These are phyloP conservation scores for Aegilops sharonensis DNA, from an alignment of 176 grass and related monocot species.

Conservation along the genomic window DNA sequence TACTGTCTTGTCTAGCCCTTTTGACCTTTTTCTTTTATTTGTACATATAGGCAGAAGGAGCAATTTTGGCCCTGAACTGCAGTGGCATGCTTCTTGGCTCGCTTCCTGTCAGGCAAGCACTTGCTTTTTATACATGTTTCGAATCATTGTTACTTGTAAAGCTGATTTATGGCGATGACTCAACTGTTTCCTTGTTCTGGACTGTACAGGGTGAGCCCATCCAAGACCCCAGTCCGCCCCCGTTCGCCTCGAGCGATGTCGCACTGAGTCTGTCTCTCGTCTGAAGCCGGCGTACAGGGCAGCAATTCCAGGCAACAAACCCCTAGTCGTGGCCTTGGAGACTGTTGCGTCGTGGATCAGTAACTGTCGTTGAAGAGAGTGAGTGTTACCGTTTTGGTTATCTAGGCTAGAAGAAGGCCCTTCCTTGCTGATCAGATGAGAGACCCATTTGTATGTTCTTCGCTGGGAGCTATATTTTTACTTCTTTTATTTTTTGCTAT, in stretches of 20 bases:
- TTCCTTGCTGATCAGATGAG: slow-evolving; percentile 16
- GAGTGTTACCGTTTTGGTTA: slow-evolving; percentile 37
- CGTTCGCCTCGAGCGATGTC: slow-evolving; percentile 56
- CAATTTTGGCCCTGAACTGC: slow-evolving; percentile 77
- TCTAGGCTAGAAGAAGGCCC: slow-evolving; percentile 52
- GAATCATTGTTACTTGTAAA: neutral
- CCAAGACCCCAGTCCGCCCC: slow-evolving; percentile 86
- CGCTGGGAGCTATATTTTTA: neutral
- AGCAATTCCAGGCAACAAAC: slow-evolving; percentile 31
- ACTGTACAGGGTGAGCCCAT: slow-evolving; percentile 81
- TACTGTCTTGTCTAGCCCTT: neutral
- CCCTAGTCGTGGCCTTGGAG: slow-evolving; percentile 22
- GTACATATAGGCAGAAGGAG: slow-evolving; percentile 78
- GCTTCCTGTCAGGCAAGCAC: slow-evolving; percentile 73
- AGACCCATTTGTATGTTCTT: slow-evolving; percentile 29
- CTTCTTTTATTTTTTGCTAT: slow-evolving; percentile 12
- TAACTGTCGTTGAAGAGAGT: slow-evolving; percentile 38
- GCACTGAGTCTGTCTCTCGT: slow-evolving; percentile 32
- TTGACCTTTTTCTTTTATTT: slow-evolving; percentile 18
- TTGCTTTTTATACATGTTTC: neutral
- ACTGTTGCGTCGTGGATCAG: slow-evolving; percentile 18
- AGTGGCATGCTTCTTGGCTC: slow-evolving; percentile 71
- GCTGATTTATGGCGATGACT: neutral
- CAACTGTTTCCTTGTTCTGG: neutral
- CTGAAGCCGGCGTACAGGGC: slow-evolving; percentile 12